Percentiles rank a stretch among this genome's conserved stretches.
These are phyloP conservation scores for Salvia sclarea DNA, from an alignment of 305 asterid genomes.

Conservation along the genomic window DNA sequence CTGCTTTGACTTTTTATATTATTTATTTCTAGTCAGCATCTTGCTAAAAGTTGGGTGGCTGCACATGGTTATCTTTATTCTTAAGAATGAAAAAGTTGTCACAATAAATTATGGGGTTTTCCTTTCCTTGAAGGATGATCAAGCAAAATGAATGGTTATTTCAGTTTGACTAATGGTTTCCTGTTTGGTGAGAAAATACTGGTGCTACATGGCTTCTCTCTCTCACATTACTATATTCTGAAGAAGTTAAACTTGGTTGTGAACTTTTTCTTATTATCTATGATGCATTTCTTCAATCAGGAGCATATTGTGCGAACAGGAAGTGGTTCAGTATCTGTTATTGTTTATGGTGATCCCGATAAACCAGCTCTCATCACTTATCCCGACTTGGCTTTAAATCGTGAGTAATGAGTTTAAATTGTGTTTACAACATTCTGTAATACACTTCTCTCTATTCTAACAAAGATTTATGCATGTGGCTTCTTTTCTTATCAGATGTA, in stretches of 20 bases:
- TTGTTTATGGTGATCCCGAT: conserved; percentile 79
- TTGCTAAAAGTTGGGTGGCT: conserved; percentile 36
- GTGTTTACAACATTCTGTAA: no score
- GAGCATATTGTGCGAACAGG: conserved; percentile 73
- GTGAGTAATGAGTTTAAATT: conserved; percentile 62
- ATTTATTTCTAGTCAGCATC: conserved; percentile 30
- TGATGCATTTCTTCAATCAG: conserved; percentile 43
- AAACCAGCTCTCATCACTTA: conserved; percentile 88
- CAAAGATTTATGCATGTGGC: background rate
- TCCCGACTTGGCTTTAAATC: conserved; percentile 88
- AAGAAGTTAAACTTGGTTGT: conserved; percentile 26
- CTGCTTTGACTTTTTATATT: conserved; percentile 37
- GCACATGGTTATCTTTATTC: conserved; percentile 34
- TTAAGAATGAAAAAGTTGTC: conserved; percentile 38
- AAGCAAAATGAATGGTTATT: conserved; percentile 28
- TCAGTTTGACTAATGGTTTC: conserved; percentile 30
- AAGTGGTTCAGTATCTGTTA: conserved; percentile 76
- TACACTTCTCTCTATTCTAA: no score
- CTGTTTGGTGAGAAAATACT: conserved; percentile 23
- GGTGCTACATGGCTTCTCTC: conserved; percentile 21
- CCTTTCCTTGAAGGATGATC: conserved; percentile 39
- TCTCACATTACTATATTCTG: conserved; percentile 7
- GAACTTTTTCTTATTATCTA: conserved; percentile 23
- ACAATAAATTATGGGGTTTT: conserved; percentile 24
- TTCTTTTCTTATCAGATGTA: conserved; percentile 52